These are phyloP conservation scores for Jacaranda mimosifolia DNA, from an alignment of 257 asterid genomes.

Conservation along the genomic window DNA sequence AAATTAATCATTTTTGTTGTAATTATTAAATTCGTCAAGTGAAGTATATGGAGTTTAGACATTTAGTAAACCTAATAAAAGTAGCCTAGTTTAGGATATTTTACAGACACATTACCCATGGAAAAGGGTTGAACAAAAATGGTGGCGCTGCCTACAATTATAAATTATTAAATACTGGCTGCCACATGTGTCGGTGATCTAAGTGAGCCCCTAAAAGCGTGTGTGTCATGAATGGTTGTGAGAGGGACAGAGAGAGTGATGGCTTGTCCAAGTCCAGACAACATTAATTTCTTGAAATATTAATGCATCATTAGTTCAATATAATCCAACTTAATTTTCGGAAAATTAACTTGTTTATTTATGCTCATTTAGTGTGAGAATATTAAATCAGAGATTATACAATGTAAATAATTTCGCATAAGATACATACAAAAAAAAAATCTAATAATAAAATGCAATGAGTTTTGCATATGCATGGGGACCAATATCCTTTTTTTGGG, in stretches of 20 bases:
- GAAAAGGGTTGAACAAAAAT: not conserved
- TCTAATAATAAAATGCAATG: too few species aligned
- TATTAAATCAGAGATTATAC: too few species aligned
- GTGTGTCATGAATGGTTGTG: slow-evolving; percentile 7
- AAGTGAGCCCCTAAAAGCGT: slow-evolving; percentile 27
- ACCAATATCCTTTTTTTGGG: too few species aligned
- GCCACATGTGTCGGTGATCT: slow-evolving; percentile 39
- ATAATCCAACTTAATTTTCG: not conserved
- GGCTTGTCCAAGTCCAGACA: not conserved
- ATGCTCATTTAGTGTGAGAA: too few species aligned
- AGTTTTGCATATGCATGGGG: too few species aligned
- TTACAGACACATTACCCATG: not conserved
- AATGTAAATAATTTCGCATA: too few species aligned
- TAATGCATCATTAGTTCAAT: not conserved
- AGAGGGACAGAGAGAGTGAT: not conserved
- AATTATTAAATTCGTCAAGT: too few species aligned
- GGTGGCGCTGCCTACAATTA: not conserved
- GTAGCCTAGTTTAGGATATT: too few species aligned
- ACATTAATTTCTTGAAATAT: not conserved
- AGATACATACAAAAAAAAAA: too few species aligned
- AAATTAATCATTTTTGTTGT: too few species aligned
- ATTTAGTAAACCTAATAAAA: too few species aligned
- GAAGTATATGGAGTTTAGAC: too few species aligned
- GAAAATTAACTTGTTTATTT: not conserved
- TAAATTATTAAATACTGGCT: not conserved